These are phyloP conservation scores for Candida yuanshanica DNA, from an alignment of 805 yeast species.

Conservation along the genomic window DNA sequence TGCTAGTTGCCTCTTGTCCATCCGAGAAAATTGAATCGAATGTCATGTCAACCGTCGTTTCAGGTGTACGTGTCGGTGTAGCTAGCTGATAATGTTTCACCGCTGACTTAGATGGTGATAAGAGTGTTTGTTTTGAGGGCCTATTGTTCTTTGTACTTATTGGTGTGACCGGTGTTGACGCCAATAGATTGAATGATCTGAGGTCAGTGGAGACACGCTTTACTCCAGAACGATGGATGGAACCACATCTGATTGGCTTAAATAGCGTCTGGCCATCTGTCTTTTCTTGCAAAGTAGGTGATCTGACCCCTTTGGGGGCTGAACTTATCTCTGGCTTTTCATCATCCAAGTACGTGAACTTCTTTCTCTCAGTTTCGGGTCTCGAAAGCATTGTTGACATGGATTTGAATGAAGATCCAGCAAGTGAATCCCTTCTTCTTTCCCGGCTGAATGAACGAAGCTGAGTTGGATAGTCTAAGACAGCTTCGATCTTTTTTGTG, in stretches of 20 bases:
- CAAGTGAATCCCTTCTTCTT: neutral
- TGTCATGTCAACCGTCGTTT: neutral
- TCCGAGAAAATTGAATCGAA: neutral
- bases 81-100: slow-evolving; percentile 1
- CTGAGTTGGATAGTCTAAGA: neutral
- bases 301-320: neutral
- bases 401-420: neutral
- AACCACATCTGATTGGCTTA: slow-evolving; percentile 17
- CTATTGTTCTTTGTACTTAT: neutral
- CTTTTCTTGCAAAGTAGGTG: neutral
- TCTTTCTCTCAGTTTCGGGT: neutral
- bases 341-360: neutral
- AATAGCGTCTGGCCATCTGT: slow-evolving; percentile 3
- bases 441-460: neutral
- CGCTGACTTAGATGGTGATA: neutral
- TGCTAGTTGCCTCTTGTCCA: neutral
- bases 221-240: neutral
- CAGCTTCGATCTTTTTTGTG: slow-evolving; percentile 14
- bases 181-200: slow-evolving; percentile 7
- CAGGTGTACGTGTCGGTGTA: slow-evolving; percentile 14
- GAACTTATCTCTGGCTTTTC: neutral
- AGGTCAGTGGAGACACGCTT: slow-evolving; percentile 2
- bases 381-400: neutral
- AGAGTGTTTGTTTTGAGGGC: slow-evolving; percentile 3
- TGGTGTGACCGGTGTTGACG: neutral